Percentiles rank a stretch among this genome's conserved stretches.
These are phyloP conservation scores for Hypoxylon sp. DNA, from an alignment of 2,329 filamentous ascomycete species.

Conservation along the genomic window DNA sequence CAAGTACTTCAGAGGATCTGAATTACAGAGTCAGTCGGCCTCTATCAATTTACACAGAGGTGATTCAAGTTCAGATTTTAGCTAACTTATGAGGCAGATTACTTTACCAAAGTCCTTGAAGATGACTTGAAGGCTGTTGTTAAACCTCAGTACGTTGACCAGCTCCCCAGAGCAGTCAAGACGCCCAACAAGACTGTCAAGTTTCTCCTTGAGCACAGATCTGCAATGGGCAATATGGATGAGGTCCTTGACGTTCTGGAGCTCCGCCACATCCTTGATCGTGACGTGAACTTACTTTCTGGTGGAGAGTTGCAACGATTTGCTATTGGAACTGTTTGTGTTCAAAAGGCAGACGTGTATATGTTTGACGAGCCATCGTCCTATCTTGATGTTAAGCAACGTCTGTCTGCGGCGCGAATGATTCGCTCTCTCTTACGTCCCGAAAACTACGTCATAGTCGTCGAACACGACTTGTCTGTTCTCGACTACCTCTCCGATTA, in stretches of 20 bases:
- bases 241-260: slow-evolving; percentile 88
- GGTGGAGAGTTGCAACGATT: slow-evolving; percentile 99
- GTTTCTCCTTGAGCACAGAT: slow-evolving; percentile 81
- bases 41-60: slow-evolving; percentile 2
- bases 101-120: slow-evolving; percentile 98
- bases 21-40: slow-evolving; percentile 85
- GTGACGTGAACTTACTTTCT: slow-evolving; percentile 90
- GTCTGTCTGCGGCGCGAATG: slow-evolving; percentile 90
- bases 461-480: slow-evolving; percentile 99
- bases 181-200: slow-evolving; percentile 84
- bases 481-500: slow-evolving; percentile 99
- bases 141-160: slow-evolving; percentile 99
- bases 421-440: slow-evolving; percentile 91
- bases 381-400: slow-evolving; percentile 99
- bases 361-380: slow-evolving; percentile 99
- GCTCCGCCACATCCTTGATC: slow-evolving; percentile 88
- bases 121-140: slow-evolving; percentile 98
- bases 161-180: slow-evolving; percentile 93
- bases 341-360: slow-evolving; percentile 97
- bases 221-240: slow-evolving; percentile 83
- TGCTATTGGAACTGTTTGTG: slow-evolving; percentile 94
- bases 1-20: slow-evolving; percentile 97
- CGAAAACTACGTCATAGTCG: slow-evolving; percentile 96
- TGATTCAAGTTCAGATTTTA: slow-evolving; percentile 46
- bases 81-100: slow-evolving; percentile 72